Percentiles rank a stretch among this genome's conserved stretches.
These are phyloP conservation scores for Neurospora terricola DNA, from an alignment of 495 filamentous ascomycete genomes.

Conservation along the genomic window DNA sequence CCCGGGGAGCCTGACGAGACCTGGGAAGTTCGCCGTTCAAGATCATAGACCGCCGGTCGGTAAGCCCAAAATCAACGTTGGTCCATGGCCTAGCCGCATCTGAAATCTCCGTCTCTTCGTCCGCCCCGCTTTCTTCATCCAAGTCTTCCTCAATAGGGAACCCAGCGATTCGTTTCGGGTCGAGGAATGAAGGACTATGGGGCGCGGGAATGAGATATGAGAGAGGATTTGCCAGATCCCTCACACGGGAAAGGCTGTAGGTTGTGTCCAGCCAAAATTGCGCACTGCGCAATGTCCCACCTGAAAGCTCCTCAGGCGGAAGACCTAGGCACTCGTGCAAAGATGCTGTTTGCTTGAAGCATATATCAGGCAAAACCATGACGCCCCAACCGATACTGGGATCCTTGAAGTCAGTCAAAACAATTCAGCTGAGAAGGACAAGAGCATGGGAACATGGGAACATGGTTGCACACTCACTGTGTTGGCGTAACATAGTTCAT, in stretches of 20 bases:
- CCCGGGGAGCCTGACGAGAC: background rate
- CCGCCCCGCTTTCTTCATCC: constrained; percentile 3
- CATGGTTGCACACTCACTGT: background rate
- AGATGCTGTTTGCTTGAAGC: constrained; percentile 26
- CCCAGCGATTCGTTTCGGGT: constrained; percentile 2
- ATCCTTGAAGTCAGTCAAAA: constrained; percentile 2
- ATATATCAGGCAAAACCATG: constrained; percentile 31
- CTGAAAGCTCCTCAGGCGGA: constrained; percentile 9
- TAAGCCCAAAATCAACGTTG: background rate
- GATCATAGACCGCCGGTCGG: background rate
- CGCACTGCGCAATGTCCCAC: background rate
- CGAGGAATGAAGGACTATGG: background rate
- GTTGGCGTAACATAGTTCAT: background rate
- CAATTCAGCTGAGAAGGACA: background rate
- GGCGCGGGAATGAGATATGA: background rate
- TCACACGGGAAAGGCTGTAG: constrained; percentile 19
- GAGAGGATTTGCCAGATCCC: constrained; percentile 8
- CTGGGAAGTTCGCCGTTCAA: background rate
- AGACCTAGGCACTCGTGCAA: constrained; percentile 26
- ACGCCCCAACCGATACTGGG: constrained; percentile 36
- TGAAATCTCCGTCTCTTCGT: constrained; percentile 13
- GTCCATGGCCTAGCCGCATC: constrained; percentile 9
- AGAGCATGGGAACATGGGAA: background rate
- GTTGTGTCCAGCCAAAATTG: constrained; percentile 14
- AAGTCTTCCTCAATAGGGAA: background rate